phyloP scores from a whole-genome alignment of 257 asterid genomes.

The Perilla frutescens region DNA sequence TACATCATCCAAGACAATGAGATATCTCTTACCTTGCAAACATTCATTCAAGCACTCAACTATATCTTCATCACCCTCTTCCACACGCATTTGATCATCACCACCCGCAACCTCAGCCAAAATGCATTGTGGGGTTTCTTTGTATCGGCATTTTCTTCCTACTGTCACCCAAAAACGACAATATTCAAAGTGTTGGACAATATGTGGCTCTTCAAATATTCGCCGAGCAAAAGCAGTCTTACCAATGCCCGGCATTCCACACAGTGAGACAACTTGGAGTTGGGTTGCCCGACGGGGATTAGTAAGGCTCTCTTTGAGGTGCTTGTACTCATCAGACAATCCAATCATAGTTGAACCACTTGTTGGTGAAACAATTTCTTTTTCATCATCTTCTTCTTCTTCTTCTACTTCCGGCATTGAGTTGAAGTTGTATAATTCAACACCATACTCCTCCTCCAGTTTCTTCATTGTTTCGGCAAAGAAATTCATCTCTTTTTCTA shows the following conservation, averaged over 20 bases:
- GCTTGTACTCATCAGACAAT: background rate
- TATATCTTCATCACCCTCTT: too few relatives aligned
- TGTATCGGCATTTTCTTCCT: background rate
- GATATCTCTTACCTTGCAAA: background rate
- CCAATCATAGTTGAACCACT: background rate
- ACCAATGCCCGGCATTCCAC: background rate
- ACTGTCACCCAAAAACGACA: background rate
- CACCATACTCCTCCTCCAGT: background rate
- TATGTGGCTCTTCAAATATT: background rate
- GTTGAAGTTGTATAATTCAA: background rate
- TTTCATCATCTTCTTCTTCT: background rate
- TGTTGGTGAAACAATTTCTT: too few relatives aligned
- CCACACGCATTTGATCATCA: background rate
- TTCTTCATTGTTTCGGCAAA: background rate
- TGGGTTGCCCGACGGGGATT: background rate
- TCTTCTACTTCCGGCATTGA: background rate
- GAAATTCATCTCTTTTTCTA: background rate
- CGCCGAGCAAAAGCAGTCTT: background rate
- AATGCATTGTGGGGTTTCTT: background rate
- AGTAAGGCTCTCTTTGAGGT: background rate
- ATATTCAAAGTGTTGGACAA: background rate
- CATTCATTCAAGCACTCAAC: too few relatives aligned
- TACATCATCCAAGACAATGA: conserved; percentile 7
- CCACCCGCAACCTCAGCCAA: background rate
- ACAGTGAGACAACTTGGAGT: background rate